Evolutionary conservation across 352 stramenopile genomes (phyloP).

Genomic region (Nothophytophthora sp.): DNA sequence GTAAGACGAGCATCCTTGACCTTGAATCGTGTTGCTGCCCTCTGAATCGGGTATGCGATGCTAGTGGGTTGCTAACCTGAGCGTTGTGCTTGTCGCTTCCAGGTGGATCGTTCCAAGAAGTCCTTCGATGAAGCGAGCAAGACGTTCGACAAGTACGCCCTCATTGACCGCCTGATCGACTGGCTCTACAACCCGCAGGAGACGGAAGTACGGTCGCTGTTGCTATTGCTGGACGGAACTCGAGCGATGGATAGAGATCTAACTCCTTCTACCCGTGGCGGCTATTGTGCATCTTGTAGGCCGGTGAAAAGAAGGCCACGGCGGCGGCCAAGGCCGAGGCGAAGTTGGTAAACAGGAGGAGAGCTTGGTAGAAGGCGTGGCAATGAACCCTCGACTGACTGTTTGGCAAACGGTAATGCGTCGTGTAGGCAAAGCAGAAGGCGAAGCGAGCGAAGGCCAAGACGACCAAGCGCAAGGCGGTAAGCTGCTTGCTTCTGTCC

Average conservation of each 20-base stretch:
- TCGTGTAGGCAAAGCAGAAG: conserved; percentile 4
- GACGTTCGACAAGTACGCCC: conserved; percentile 57
- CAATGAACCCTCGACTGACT: neutral
- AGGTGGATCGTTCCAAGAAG: conserved; percentile 88
- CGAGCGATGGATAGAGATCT: neutral
- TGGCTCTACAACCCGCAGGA: conserved; percentile 72
- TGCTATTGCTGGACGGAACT: neutral
- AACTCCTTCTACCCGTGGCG: neutral
- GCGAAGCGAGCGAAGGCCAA: conserved; percentile 46
- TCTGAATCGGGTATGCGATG: too few relatives aligned
- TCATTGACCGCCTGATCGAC: conserved; percentile 70
- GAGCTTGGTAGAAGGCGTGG: neutral
- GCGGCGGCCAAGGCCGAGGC: conserved; percentile 31
- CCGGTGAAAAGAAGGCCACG: conserved; percentile 32
- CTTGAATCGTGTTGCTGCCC: neutral
- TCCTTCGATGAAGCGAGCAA: conserved; percentile 75
- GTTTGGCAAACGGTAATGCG: neutral
- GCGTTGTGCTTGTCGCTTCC: neutral
- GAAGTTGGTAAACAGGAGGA: conserved; percentile 19
- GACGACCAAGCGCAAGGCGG: conserved; percentile 30
- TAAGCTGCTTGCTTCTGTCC: conserved; percentile 9
- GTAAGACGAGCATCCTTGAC: conserved; percentile 24
- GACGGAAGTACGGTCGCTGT: conserved; percentile 33
- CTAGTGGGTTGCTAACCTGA: too few relatives aligned
- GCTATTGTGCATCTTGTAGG: conserved; percentile 11